phyloP scores from a whole-genome alignment of 176 grass and related monocot genomes.

The Miscanthus lutarioriparius region DNA sequence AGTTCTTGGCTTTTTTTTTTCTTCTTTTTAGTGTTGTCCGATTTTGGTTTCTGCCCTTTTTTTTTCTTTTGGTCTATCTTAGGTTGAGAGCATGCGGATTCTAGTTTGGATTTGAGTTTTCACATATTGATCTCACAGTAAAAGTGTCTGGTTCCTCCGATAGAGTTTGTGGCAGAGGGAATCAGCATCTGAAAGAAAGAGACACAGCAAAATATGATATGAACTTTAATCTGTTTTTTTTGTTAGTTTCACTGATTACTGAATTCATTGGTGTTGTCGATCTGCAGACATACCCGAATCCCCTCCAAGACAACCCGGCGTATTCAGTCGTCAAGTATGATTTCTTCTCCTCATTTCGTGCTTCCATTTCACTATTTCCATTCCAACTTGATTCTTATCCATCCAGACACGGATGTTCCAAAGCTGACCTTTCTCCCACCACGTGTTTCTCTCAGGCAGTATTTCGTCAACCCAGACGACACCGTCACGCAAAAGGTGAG shows the following conservation, averaged over 20 bases:
- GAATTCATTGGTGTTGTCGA: not conserved
- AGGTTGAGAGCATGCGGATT: not conserved
- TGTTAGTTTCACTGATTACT: not conserved
- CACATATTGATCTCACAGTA: not conserved
- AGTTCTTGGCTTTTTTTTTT: constrained; percentile 1
- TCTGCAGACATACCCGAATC: constrained; percentile 78
- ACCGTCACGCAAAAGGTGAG: constrained; percentile 77
- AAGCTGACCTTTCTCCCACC: constrained; percentile 43
- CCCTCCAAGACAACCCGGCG: constrained; percentile 85
- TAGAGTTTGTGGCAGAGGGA: not conserved
- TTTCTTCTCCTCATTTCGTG: constrained; percentile 35
- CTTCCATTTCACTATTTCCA: constrained; percentile 14
- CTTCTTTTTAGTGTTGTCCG: not conserved
- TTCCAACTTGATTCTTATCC: constrained; percentile 10
- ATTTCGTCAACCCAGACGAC: constrained; percentile 89
- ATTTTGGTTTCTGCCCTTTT: not conserved
- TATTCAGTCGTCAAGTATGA: constrained; percentile 97
- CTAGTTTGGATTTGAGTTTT: not conserved
- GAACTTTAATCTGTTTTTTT: not conserved
- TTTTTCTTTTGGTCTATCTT: not conserved
- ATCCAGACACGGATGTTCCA: constrained; percentile 28
- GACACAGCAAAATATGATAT: not conserved
- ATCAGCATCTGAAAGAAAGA: not conserved
- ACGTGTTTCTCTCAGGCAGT: constrained; percentile 67
- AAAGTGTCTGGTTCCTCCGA: constrained; percentile 6